Conservation (phyloP, 257 asterid genomes). For the Jacaranda mimosifolia region DNA sequence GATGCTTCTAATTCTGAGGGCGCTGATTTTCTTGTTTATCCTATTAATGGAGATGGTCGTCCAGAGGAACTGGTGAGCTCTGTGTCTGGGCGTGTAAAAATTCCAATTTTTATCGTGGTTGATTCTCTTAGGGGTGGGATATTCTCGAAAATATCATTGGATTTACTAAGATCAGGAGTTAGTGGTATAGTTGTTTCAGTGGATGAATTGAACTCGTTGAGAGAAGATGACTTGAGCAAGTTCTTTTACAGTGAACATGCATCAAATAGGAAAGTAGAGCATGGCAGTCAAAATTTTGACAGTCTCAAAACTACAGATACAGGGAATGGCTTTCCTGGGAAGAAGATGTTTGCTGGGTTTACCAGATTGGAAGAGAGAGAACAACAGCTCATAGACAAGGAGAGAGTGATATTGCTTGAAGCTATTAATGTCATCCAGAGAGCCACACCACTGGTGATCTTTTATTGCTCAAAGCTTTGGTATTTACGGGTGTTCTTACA, state of each 20-base stretch:
- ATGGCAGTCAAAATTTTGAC: constrained; percentile 42
- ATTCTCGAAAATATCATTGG: constrained; percentile 43
- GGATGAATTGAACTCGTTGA: constrained; percentile 59
- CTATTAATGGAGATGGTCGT: constrained; percentile 39
- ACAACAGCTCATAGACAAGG: constrained; percentile 64
- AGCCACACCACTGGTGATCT: constrained; percentile 96
- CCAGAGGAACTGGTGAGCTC: constrained; percentile 64
- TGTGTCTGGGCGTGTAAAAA: constrained; percentile 59
- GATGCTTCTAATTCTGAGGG: constrained; percentile 90
- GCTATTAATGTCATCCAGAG: constrained; percentile 67
- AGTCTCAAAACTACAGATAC: constrained; percentile 40
- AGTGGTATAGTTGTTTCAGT: constrained; percentile 83
- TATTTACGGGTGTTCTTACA: constrained; percentile 48
- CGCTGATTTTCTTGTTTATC: constrained; percentile 87
- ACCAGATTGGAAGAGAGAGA: constrained; percentile 69
- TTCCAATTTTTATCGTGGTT: constrained; percentile 71
- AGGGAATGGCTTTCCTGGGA: constrained; percentile 72
- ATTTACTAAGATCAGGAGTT: constrained; percentile 69
- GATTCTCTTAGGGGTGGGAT: constrained; percentile 56
- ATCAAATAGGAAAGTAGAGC: constrained; percentile 46
- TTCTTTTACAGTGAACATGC: constrained; percentile 45
- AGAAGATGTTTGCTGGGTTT: constrained; percentile 62
- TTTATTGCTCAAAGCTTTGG: constrained; percentile 67
- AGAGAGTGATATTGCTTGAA: constrained; percentile 71
- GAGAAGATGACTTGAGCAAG: constrained; percentile 56